Conservation (phyloP, 345 rosid species). For the Acer yangbiense region DNA sequence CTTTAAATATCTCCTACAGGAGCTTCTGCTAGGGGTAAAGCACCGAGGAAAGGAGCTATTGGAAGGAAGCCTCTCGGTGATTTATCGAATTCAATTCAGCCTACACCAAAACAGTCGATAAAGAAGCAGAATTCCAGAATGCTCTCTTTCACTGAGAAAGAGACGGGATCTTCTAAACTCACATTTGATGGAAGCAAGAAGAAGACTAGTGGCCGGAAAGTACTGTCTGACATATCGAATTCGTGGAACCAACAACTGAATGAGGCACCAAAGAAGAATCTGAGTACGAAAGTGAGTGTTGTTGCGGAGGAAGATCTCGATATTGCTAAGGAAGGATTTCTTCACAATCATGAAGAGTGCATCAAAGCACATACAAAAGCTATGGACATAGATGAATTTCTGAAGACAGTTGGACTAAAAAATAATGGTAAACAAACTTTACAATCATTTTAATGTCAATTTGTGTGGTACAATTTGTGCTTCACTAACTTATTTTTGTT, state of each 20-base stretch:
- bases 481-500: neutral
- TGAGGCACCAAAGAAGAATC: conserved; percentile 42
- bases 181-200: conserved; percentile 35
- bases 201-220: conserved; percentile 43
- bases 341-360: conserved; percentile 59
- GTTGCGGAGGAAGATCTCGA: conserved; percentile 31
- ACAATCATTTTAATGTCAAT: neutral
- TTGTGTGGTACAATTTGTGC: neutral
- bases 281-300: conserved; percentile 27
- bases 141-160: conserved; percentile 30
- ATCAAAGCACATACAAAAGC: conserved; percentile 39
- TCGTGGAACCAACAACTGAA: conserved; percentile 34
- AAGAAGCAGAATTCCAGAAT: conserved; percentile 36
- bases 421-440: conserved; percentile 27
- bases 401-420: conserved; percentile 44
- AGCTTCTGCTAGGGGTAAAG: conserved; percentile 36
- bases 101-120: conserved; percentile 33
- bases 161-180: conserved; percentile 19
- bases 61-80: conserved; percentile 72
- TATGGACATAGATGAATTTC: conserved; percentile 38
- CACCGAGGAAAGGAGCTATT: conserved; percentile 35
- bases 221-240: conserved; percentile 62
- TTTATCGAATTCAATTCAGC: conserved; percentile 53
- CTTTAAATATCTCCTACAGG: conserved; percentile 19
- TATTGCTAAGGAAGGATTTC: conserved; percentile 42